phyloP scores from a whole-genome alignment of 2,329 filamentous ascomycete species.

The Chrysoporthe puriensis region DNA sequence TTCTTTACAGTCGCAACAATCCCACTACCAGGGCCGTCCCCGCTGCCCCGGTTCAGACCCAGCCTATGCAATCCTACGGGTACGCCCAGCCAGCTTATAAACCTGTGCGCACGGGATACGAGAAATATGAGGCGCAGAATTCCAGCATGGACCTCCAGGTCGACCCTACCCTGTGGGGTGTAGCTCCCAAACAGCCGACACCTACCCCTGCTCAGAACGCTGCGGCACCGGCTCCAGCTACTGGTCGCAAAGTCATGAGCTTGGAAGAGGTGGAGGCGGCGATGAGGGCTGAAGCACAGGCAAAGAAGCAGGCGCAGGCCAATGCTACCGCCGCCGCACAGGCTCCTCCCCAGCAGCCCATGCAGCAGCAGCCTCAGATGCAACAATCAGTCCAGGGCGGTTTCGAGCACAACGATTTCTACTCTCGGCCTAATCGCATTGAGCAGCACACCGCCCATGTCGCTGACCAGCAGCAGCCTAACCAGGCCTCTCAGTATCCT shows the following conservation, averaged over 20 bases:
- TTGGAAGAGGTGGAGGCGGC: slow-evolving; percentile 95
- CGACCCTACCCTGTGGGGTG: slow-evolving; percentile 91
- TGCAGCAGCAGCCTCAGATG: slow-evolving; percentile 33
- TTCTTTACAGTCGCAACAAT: slow-evolving; percentile 78
- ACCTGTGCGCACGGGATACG: slow-evolving; percentile 81
- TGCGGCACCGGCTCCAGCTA: slow-evolving; percentile 39
- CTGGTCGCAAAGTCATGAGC: slow-evolving; percentile 82
- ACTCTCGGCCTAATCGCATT: slow-evolving; percentile 22
- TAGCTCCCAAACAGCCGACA: slow-evolving; percentile 58
- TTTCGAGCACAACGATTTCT: slow-evolving; percentile 24
- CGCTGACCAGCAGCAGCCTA: slow-evolving; percentile 37
- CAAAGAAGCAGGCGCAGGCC: slow-evolving; percentile 51
- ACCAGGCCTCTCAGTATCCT: slow-evolving; percentile 37
- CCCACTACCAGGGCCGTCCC: slow-evolving; percentile 55
- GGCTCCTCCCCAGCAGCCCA: slow-evolving; percentile 34
- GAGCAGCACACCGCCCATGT: slow-evolving; percentile 23
- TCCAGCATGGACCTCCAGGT: slow-evolving; percentile 90
- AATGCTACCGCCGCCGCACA: slow-evolving; percentile 40
- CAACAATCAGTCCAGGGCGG: slow-evolving; percentile 28
- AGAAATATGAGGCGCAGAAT: slow-evolving; percentile 83
- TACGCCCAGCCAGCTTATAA: slow-evolving; percentile 51
- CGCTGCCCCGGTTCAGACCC: slow-evolving; percentile 37
- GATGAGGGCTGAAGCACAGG: slow-evolving; percentile 69
- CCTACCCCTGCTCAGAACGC: slow-evolving; percentile 38
- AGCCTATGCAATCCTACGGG: slow-evolving; percentile 42